Evolutionary conservation across 2,329 filamentous ascomycete genomes (phyloP).

Genomic region (Penicillium concentricum): DNA sequence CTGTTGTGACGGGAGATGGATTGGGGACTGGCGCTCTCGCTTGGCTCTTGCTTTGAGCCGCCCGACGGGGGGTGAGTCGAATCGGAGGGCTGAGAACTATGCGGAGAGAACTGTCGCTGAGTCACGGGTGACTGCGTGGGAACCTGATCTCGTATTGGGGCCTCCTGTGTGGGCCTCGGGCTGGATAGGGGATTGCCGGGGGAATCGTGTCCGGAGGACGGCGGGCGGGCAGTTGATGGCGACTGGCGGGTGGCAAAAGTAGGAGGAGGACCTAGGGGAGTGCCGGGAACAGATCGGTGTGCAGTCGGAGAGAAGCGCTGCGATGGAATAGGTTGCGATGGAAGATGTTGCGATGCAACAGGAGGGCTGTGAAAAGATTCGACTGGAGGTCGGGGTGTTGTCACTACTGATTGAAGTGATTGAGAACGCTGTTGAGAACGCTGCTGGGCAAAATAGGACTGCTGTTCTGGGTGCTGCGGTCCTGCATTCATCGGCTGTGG

Average conservation of each 20-base stretch:
- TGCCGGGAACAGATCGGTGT: constrained; percentile 48
- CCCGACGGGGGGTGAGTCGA: constrained; percentile 43
- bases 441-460: constrained; percentile 40
- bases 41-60: constrained; percentile 65
- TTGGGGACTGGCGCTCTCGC: constrained; percentile 76
- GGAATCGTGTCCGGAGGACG: constrained; percentile 39
- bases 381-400: constrained; percentile 34
- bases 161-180: constrained; percentile 34
- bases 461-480: constrained; percentile 30
- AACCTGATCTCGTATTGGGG: constrained; percentile 25
- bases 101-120: constrained; percentile 35
- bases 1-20: constrained; percentile 48
- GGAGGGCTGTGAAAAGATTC: constrained; percentile 38
- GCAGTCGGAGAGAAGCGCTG: constrained; percentile 36
- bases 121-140: constrained; percentile 31
- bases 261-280: constrained; percentile 49
- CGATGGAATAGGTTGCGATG: constrained; percentile 33
- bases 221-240: constrained; percentile 37
- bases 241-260: constrained; percentile 35
- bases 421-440: constrained; percentile 40
- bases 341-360: constrained; percentile 29
- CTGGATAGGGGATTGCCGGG: constrained; percentile 33
- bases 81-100: constrained; percentile 41
- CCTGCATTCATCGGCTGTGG: constrained; percentile 37
- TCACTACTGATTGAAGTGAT: constrained; percentile 41